Base-by-base conservation (phyloP, 1,284 basidiomycete species). In the Apiotrichum sp. region DNA sequence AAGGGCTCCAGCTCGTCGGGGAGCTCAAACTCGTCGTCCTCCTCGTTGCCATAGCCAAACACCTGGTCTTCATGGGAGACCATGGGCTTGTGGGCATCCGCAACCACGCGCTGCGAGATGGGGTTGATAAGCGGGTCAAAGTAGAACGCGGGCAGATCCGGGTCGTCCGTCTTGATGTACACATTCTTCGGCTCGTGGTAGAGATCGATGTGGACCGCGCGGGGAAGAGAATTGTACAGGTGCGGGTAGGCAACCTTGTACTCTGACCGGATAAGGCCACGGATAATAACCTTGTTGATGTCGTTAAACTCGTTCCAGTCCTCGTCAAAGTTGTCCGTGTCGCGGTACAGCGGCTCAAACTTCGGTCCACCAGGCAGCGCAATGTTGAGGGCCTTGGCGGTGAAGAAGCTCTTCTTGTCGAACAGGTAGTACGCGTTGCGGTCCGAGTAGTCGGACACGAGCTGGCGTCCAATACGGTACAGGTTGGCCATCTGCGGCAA, bases 241-340 rank as follows among this genome's bases (percentile, higher is more conserved):
- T 99, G 96, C 31, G 96, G 96, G 82, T 98, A 99, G 0, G 95
- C 95, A 54, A 99, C 93, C 74, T 95, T 96, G 82, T 99, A 98
- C 78, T 99, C 96, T 3, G 96, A 98, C 51, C 96, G 85, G 62
- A 99, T 96, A 74, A 96, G 92, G 72, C 98, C 93, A 35, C 96
- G 92, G 64, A 99, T 98, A 76, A 98, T 97, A 71, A 98, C 89
- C 78, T 99, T 98, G 80, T 97, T 95, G 77, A 98, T 97, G 73
- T 98, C 96, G 74, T 98, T 98, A 72, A 99, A 98, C 77, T 98
- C 95, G 78, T 98, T 98, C 93, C 96, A 98, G 73, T 99, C 96
- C 75, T 98, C 95, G 70, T 99, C 96, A 68, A 92, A 97, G 9
- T 88, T 83, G 69, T 98, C 96, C 83, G 93, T 93, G 70, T 99